A percentile compares a stretch with the other conserved stretches of the same genome.
Conservation (phyloP, 2,329 filamentous ascomycete species). For the Scedosporium minutisporum region DNA sequence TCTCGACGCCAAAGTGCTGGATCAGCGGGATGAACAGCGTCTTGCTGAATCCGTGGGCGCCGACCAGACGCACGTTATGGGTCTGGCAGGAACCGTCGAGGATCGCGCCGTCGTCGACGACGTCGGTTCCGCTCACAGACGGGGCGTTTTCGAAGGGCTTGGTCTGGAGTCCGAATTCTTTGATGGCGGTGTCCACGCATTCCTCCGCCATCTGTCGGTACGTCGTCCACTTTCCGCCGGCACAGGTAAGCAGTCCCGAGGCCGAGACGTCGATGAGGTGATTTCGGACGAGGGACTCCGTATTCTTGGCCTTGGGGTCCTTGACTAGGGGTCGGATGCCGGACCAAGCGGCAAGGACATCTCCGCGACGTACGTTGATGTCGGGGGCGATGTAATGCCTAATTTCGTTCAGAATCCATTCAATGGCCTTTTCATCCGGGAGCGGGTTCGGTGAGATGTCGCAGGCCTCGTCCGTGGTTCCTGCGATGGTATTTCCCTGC, state of each 20-base stretch:
- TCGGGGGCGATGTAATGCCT: constrained; percentile 73
- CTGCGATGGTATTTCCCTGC: constrained; percentile 88
- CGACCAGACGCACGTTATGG: constrained; percentile 69
- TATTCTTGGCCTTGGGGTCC: constrained; percentile 77
- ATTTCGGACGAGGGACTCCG: constrained; percentile 78
- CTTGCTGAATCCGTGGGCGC: constrained; percentile 80
- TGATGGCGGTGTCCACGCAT: constrained; percentile 71
- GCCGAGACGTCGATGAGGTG: constrained; percentile 73
- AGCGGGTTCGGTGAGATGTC: constrained; percentile 63
- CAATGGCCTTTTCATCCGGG: constrained; percentile 73
- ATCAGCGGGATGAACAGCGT: constrained; percentile 90
- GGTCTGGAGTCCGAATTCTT: constrained; percentile 54
- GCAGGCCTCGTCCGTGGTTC: constrained; percentile 74
- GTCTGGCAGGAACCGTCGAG: constrained; percentile 66
- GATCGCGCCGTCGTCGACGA: constrained; percentile 59
- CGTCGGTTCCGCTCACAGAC: constrained; percentile 59
- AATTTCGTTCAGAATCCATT: constrained; percentile 81
- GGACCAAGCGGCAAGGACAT: constrained; percentile 85
- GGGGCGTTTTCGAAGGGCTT: constrained; percentile 49
- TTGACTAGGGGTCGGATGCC: constrained; percentile 80
- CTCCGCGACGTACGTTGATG: constrained; percentile 73
- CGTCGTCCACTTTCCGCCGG: constrained; percentile 87
- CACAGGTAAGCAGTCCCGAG: constrained; percentile 74
- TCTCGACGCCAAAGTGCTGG: constrained; percentile 86
- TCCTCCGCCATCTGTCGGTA: constrained; percentile 92